Conservation (phyloP, 139 green algal genomes). For the Nannochloris sp. region DNA sequence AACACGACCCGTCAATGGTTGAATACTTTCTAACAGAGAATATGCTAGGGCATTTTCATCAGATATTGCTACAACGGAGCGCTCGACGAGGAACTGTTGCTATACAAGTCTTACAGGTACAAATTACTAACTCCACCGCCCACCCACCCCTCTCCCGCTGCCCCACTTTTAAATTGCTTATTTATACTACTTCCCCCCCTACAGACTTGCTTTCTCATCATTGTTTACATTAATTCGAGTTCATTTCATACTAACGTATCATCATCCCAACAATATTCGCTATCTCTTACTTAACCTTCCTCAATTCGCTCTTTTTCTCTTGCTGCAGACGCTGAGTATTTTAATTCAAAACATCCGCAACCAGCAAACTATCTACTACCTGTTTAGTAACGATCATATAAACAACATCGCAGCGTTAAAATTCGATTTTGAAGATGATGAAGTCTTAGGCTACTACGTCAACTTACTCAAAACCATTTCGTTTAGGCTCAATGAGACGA, state of each 20-base stretch:
- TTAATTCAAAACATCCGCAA: constrained; percentile 93
- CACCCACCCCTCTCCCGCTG: too few species aligned
- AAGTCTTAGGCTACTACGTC: constrained; percentile 93
- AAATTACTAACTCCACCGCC: not conserved
- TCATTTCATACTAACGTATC: not conserved
- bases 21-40: constrained; percentile 96
- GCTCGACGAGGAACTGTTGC: constrained; percentile 76
- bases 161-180: too few species aligned
- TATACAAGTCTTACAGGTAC: constrained; percentile 38
- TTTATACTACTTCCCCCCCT: too few species aligned
- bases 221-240: not conserved
- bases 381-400: constrained; percentile 96
- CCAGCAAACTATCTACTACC: constrained; percentile 84
- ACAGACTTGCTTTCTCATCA: not conserved
- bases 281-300: not conserved
- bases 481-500: constrained; percentile 81
- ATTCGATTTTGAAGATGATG: constrained; percentile 96
- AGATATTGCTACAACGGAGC: constrained; percentile 67
- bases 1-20: constrained; percentile 88
- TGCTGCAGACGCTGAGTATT: constrained; percentile 87
- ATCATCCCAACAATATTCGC: not conserved
- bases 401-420: constrained; percentile 85
- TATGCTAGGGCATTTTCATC: constrained; percentile 79
- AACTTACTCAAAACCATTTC: constrained; percentile 94
- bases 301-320: constrained; percentile 10